Base-by-base conservation (phyloP, 495 filamentous ascomycete species). In the Penicillium maclennaniae region DNA sequence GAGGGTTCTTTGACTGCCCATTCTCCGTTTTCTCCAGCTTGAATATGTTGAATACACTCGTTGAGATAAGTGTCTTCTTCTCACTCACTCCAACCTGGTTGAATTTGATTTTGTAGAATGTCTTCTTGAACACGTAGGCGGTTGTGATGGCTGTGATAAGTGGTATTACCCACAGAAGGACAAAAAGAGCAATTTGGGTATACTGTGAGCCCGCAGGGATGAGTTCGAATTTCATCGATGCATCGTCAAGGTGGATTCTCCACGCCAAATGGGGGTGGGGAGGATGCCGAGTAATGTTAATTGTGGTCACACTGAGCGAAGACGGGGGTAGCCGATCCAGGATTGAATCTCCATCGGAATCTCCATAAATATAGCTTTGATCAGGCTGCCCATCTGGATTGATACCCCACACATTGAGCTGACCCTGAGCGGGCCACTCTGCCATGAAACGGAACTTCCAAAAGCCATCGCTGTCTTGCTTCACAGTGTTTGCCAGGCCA, bases 41-140 rank as follows among this genome's bases (percentile, higher is more conserved):
- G 16, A 72, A 46, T 28, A 54, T 67, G 27, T 70, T 58, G 36
- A 69, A 47, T 14, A 79, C 27, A 12, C 66, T 63, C 12, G 76
- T 44, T 0, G 75, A 72, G 10, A 77, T 62, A 9, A 76, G 58
- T 15, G 59, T 57, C 44, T 74, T 74, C 61, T 79, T 79, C 42
- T 79, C 70, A 31, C 62, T 73, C 7, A 86, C 79, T 41, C 86
- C 86, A 12, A 81, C 64, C 60, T 86, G 76, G 62, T 87, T 87
- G 71, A 88, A 81, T 63, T 86, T 87, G 67, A 88, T 82, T 21
- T 80, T 76, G 67, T 87, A 88, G 67, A 87, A 88, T 17, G 79
- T 79, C 49, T 79, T 78, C 71, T 83, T 77, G 71, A 85, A 88
- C 3, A 80, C 60, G 61, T 75, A 86, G 1, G 82, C 75, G 19